A percentile compares a stretch with the other conserved stretches of the same genome.
Evolutionary conservation across 2,329 filamentous ascomycete genomes (phyloP).

Genomic region (Aspergillus pseudoviridinutans): DNA sequence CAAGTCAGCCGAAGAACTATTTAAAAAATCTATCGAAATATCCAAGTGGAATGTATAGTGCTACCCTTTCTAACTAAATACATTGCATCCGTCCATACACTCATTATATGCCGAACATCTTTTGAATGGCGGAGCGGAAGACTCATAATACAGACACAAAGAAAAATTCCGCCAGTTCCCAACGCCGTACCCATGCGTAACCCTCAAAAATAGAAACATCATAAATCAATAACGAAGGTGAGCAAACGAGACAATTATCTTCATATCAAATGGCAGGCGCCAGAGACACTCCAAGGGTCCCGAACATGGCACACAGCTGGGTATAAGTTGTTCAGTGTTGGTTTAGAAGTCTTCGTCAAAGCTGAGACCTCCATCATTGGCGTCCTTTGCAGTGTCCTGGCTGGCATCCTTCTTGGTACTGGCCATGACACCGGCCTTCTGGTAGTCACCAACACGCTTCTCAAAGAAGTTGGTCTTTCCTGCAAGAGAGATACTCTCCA

Average conservation of each 20-base stretch:
- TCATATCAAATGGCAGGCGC: constrained; percentile 19
- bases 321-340: constrained; percentile 18
- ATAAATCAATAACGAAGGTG: constrained; percentile 14
- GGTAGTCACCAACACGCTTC: constrained; percentile 99
- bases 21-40: constrained; percentile 3
- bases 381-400: constrained; percentile 44
- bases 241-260: constrained; percentile 23
- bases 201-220: constrained; percentile 23
- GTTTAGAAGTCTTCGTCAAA: constrained; percentile 96
- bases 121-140: constrained; percentile 6
- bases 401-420: constrained; percentile 70
- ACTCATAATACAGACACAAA: constrained; percentile 9
- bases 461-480: constrained; percentile 99
- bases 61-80: constrained; percentile 19
- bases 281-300: constrained; percentile 1
- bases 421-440: constrained; percentile 98
- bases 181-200: constrained; percentile 36
- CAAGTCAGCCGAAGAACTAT: neutral
- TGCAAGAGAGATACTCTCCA: constrained; percentile 98
- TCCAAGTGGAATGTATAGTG: constrained; percentile 19
- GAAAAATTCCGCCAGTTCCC: constrained; percentile 12
- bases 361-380: constrained; percentile 66
- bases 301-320: constrained; percentile 8
- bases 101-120: constrained; percentile 4
- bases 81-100: constrained; percentile 12